Evolutionary conservation across 2,329 filamentous ascomycete species (phyloP).

Genomic region (Fusarium abutilonis): DNA sequence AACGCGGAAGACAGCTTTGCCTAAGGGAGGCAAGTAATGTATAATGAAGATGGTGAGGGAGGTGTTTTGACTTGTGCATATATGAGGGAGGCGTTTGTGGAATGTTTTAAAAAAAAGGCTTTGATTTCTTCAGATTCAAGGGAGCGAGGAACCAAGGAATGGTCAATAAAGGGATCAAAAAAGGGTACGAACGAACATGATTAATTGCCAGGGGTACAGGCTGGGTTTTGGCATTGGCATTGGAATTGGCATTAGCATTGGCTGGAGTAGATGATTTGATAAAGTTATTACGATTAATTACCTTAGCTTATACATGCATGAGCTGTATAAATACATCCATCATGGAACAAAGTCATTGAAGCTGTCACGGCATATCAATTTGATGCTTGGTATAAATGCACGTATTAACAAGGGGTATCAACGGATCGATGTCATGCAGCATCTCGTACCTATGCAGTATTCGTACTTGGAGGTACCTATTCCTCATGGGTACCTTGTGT

Average conservation of each 20-base stretch:
- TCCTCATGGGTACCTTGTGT: constrained; percentile 39
- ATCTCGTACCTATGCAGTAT: neutral
- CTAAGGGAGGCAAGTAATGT: constrained; percentile 41
- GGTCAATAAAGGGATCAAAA: constrained; percentile 25
- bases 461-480: constrained; percentile 12
- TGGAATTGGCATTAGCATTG: constrained; percentile 13
- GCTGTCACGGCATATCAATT: neutral
- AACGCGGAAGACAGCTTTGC: constrained; percentile 58
- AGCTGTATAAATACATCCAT: constrained; percentile 35
- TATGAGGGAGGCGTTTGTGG: constrained; percentile 41
- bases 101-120: constrained; percentile 33
- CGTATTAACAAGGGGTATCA: constrained; percentile 35
- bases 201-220: constrained; percentile 14
- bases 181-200: constrained; percentile 24
- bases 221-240: constrained; percentile 7
- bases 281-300: constrained; percentile 29
- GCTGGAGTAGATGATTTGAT: constrained; percentile 28
- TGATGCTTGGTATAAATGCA: neutral
- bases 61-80: constrained; percentile 33
- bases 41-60: constrained; percentile 20
- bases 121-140: constrained; percentile 18
- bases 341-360: constrained; percentile 18
- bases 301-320: constrained; percentile 32
- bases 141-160: constrained; percentile 21
- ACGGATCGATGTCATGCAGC: constrained; percentile 16